Conservation (phyloP, 352 stramenopile species). For the Globisporangium spiculum region DNA sequence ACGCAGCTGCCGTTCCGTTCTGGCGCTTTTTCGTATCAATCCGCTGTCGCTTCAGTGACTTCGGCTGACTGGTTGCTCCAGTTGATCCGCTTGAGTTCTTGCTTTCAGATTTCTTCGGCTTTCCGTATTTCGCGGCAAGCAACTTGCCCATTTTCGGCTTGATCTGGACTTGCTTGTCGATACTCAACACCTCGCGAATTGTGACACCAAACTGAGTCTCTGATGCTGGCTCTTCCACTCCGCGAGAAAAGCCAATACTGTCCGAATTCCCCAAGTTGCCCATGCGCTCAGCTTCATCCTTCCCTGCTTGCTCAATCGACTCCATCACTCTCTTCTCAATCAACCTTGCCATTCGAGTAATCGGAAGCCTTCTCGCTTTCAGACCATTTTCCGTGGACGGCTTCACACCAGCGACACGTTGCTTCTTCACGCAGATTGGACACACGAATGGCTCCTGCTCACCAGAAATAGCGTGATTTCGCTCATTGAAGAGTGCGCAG, state of each 20-base stretch:
- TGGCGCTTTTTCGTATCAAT: constrained; percentile 37
- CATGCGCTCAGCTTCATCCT: constrained; percentile 80
- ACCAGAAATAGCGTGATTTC: constrained; percentile 94
- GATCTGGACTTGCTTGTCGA: constrained; percentile 88
- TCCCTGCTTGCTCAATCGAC: constrained; percentile 65
- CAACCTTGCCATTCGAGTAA: constrained; percentile 81
- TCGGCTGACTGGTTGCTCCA: constrained; percentile 28
- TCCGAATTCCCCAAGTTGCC: constrained; percentile 80
- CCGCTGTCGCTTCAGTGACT: constrained; percentile 72
- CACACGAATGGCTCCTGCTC: constrained; percentile 87
- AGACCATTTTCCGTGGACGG: constrained; percentile 79
- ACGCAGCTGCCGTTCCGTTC: constrained; percentile 16
- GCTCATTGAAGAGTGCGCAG: constrained; percentile 99
- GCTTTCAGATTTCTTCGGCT: constrained; percentile 43
- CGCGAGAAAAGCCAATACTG: constrained; percentile 73
- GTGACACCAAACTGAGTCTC: constrained; percentile 82
- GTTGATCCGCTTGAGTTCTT: constrained; percentile 16
- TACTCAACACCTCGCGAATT: constrained; percentile 81
- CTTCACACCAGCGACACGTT: constrained; percentile 66
- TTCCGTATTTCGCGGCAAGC: constrained; percentile 60
- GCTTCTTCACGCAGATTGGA: constrained; percentile 85
- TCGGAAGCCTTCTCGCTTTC: constrained; percentile 73
- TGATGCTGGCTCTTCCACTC: constrained; percentile 62
- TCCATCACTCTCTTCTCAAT: constrained; percentile 82
- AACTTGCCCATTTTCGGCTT: constrained; percentile 83